These are phyloP conservation scores for Cytospora piceicola DNA, from an alignment of 2,329 filamentous ascomycete species.

Conservation along the genomic window DNA sequence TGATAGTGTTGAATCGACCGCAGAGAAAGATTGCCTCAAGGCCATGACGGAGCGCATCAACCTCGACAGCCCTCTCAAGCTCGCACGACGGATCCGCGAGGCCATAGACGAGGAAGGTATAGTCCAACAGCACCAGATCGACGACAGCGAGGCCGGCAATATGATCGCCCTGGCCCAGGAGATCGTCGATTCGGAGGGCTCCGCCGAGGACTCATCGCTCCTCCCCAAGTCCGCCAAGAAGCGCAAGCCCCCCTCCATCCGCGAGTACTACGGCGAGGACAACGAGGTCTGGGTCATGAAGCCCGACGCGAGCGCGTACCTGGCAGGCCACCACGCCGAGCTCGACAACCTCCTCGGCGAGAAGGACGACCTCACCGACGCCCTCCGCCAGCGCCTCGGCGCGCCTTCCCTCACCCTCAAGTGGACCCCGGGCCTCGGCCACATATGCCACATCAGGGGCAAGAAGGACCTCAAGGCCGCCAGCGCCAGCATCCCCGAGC, in stretches of 20 bases:
- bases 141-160: constrained; percentile 71
- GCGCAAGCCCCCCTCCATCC: constrained; percentile 51
- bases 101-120: constrained; percentile 94
- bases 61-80: constrained; percentile 66
- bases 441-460: constrained; percentile 88
- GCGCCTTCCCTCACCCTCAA: constrained; percentile 74
- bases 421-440: constrained; percentile 85
- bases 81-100: constrained; percentile 72
- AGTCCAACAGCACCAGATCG: constrained; percentile 75
- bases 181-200: constrained; percentile 68
- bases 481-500: constrained; percentile 43
- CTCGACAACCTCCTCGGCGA: constrained; percentile 64
- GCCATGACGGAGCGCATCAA: constrained; percentile 61
- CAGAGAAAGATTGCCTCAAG: constrained; percentile 43
- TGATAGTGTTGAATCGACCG: constrained; percentile 3
- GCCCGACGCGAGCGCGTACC: constrained; percentile 65
- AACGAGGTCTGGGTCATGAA: constrained; percentile 68
- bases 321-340: constrained; percentile 69
- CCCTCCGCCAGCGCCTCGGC: constrained; percentile 63
- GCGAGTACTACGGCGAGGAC: constrained; percentile 63
- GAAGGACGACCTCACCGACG: constrained; percentile 63
- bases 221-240: constrained; percentile 56
- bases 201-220: constrained; percentile 56
- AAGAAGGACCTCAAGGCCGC: constrained; percentile 64
- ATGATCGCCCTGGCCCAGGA: constrained; percentile 76